Percentiles rank a stretch among this genome's conserved stretches.
Evolutionary conservation across 1,284 basidiomycete species (phyloP).

Genomic region (Puccinia triticina): DNA sequence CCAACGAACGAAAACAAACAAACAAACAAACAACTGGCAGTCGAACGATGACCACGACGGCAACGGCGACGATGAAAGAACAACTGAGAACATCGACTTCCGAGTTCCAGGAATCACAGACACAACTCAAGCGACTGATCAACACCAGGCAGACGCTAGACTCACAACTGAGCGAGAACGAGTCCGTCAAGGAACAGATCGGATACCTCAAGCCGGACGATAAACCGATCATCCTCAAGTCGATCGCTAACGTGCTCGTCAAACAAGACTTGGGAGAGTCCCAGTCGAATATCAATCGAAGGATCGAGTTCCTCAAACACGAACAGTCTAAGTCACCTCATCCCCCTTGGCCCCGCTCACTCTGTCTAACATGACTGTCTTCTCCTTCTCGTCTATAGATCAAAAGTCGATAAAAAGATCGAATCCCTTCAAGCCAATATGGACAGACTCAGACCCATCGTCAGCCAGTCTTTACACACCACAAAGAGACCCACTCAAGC

Average conservation of each 20-base stretch:
- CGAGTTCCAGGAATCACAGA: too few species aligned
- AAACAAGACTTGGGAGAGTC: constrained; percentile 88
- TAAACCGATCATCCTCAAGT: constrained; percentile 72
- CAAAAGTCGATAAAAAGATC: constrained; percentile 30
- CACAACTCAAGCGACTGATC: constrained; percentile 72
- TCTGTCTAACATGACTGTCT: too few species aligned
- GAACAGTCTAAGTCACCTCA: constrained; percentile 73
- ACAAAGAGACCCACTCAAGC: background rate
- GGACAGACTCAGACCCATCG: constrained; percentile 25
- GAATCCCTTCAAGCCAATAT: constrained; percentile 11
- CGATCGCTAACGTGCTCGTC: constrained; percentile 86
- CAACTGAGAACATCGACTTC: too few species aligned
- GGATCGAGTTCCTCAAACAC: constrained; percentile 82
- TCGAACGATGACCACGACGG: too few species aligned
- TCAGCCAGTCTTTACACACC: background rate
- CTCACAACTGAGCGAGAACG: constrained; percentile 87
- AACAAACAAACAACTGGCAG: too few species aligned
- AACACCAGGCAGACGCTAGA: constrained; percentile 81
- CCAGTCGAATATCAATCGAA: constrained; percentile 83
- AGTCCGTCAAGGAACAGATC: constrained; percentile 67
- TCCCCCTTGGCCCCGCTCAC: too few species aligned
- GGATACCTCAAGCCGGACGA: background rate
- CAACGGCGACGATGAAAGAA: too few species aligned
- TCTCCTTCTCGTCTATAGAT: constrained; percentile 21
- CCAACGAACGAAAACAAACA: too few species aligned